Evolutionary conservation across 2,329 filamentous ascomycete species (phyloP).

Genomic region (Fusarium chaquense): DNA sequence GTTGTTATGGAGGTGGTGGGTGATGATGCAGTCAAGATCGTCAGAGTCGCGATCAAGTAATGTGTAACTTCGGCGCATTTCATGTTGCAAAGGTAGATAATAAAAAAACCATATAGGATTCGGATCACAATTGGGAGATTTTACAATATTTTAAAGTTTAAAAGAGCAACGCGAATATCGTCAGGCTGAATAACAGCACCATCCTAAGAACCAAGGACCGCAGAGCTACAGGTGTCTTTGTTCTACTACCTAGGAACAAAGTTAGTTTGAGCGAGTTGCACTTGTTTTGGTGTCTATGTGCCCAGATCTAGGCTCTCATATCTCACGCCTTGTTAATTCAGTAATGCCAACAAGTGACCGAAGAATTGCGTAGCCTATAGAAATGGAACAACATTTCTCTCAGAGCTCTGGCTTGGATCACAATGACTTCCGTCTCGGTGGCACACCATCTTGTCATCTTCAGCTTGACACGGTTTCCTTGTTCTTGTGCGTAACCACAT

Average conservation of each 20-base stretch:
- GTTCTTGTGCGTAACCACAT: background rate
- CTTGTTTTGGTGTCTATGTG: background rate
- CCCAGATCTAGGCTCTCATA: background rate
- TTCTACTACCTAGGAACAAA: background rate
- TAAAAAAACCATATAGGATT: background rate
- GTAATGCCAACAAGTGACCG: background rate
- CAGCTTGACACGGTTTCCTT: background rate
- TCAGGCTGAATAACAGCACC: background rate
- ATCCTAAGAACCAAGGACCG: background rate
- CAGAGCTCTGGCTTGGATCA: background rate
- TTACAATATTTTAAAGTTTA: background rate
- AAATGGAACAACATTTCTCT: background rate
- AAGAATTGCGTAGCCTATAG: too few relatives aligned
- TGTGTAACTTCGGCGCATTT: background rate
- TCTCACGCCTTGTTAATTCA: background rate
- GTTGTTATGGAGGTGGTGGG: background rate
- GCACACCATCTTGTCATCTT: background rate
- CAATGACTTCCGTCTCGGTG: rapidly evolving
- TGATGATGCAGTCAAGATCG: background rate
- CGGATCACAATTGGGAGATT: background rate
- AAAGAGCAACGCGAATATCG: background rate
- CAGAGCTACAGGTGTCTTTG: background rate
- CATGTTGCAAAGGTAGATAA: background rate
- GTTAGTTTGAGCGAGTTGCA: too few relatives aligned
- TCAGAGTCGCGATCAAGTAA: background rate